Evolutionary conservation across 2,329 filamentous ascomycete genomes (phyloP).

Genomic region (Cladosporium colombiae): DNA sequence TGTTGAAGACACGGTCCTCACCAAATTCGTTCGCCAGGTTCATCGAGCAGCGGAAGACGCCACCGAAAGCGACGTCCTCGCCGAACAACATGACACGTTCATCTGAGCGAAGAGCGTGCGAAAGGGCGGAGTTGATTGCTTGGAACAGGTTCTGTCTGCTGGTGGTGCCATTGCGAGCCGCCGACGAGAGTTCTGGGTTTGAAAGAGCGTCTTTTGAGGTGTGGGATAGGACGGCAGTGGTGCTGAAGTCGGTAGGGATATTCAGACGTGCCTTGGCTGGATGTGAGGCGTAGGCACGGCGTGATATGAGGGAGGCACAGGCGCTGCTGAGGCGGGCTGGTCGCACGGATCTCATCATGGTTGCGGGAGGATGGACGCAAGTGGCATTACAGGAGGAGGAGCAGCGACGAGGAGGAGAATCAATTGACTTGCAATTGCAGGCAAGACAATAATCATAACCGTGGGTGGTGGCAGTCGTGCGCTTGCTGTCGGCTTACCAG

Average conservation of each 20-base stretch:
- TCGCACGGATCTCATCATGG: slow-evolving; percentile 8
- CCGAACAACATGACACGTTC: slow-evolving; percentile 89
- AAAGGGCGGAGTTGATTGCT: slow-evolving; percentile 86
- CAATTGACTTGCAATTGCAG: neutral
- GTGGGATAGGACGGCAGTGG: slow-evolving; percentile 79
- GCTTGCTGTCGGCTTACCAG: slow-evolving; percentile 17
- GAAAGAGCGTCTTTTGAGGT: slow-evolving; percentile 70
- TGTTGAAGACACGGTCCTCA: slow-evolving; percentile 90
- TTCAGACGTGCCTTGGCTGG: slow-evolving; percentile 68
- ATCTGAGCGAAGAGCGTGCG: slow-evolving; percentile 77
- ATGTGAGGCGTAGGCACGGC: slow-evolving; percentile 49
- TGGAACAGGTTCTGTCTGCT: slow-evolving; percentile 93
- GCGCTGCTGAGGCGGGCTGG: slow-evolving; percentile 10
- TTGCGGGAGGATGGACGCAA: neutral
- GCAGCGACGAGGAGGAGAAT: neutral
- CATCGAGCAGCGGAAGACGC: slow-evolving; percentile 81
- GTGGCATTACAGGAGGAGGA: neutral
- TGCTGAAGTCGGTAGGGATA: slow-evolving; percentile 81
- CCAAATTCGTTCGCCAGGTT: slow-evolving; percentile 87
- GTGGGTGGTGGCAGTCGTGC: neutral
- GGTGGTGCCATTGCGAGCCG: slow-evolving; percentile 53
- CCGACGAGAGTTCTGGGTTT: slow-evolving; percentile 66
- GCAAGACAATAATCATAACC: neutral
- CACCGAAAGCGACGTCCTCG: slow-evolving; percentile 95
- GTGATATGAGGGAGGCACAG: slow-evolving; percentile 5